Evolutionary conservation across 2,329 filamentous ascomycete species (phyloP).

Genomic region (Calonectria leucothoes): DNA sequence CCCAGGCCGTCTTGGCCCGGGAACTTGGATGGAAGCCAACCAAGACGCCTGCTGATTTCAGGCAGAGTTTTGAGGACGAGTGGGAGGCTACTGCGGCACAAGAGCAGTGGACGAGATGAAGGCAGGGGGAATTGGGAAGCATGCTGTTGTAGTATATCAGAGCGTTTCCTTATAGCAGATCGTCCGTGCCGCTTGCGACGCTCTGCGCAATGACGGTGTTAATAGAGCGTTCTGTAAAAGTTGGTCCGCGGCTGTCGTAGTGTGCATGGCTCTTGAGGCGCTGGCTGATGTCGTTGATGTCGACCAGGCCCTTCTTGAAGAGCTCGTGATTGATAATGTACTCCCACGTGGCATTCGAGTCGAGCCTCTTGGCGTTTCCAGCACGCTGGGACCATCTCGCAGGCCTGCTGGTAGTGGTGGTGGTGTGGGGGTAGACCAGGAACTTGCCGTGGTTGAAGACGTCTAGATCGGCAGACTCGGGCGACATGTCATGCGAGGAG

Average conservation of each 20-base stretch:
- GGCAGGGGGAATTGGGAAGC: too few species aligned
- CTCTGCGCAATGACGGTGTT: conserved; percentile 81
- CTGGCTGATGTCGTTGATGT: conserved; percentile 87
- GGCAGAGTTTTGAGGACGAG: conserved; percentile 35
- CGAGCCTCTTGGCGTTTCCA: conserved; percentile 55
- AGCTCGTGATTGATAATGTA: conserved; percentile 84
- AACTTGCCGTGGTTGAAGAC: neutral
- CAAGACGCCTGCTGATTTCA: conserved; percentile 43
- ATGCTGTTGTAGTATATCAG: neutral
- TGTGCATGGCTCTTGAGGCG: conserved; percentile 78
- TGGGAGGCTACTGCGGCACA: conserved; percentile 12
- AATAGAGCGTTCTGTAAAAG: conserved; percentile 84
- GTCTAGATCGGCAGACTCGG: conserved; percentile 68
- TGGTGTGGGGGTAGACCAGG: conserved; percentile 44
- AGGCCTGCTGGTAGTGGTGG: conserved; percentile 75
- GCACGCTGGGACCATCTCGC: conserved; percentile 52
- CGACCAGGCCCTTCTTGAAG: conserved; percentile 81
- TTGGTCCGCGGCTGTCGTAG: conserved; percentile 89
- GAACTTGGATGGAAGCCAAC: conserved; percentile 48
- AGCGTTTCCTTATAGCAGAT: neutral
- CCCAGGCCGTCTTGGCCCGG: conserved; percentile 37
- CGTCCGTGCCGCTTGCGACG: conserved; percentile 70
- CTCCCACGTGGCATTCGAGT: conserved; percentile 88
- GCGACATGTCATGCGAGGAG: conserved; percentile 77
- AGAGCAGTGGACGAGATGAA: neutral